phyloP scores from a whole-genome alignment of 495 filamentous ascomycete genomes.

The Hypoxylon lenormandii region DNA sequence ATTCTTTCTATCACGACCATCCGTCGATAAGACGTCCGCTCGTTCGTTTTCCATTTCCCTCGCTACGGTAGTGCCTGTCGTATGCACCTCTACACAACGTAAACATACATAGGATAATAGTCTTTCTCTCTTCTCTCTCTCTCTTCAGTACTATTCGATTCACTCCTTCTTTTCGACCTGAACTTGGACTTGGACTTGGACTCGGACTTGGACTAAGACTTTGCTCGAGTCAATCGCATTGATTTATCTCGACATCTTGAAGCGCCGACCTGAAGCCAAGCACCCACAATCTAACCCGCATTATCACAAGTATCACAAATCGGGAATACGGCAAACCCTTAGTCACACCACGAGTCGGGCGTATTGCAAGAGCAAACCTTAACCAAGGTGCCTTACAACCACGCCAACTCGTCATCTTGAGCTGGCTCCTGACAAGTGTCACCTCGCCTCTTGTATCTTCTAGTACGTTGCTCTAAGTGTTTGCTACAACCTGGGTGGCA shows the following conservation, averaged over 20 bases:
- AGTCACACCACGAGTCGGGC: slow-evolving; percentile 6
- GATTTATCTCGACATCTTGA: slow-evolving; percentile 18
- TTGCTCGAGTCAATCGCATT: not conserved
- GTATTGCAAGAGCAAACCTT: slow-evolving; percentile 23
- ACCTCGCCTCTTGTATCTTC: slow-evolving; percentile 11
- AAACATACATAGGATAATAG: slow-evolving; percentile 16
- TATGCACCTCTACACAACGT: slow-evolving; percentile 1
- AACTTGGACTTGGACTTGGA: too few species aligned
- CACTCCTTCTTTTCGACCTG: slow-evolving; percentile 17
- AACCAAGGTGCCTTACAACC: slow-evolving; percentile 4
- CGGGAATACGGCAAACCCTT: not conserved
- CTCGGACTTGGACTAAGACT: not conserved
- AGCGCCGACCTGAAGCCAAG: not conserved
- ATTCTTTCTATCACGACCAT: slow-evolving; percentile 16
- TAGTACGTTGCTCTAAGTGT: slow-evolving; percentile 25
- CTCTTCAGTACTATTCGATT: slow-evolving; percentile 15
- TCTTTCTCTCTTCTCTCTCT: slow-evolving; percentile 14
- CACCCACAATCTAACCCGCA: too few species aligned
- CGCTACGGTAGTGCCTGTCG: slow-evolving; percentile 10
- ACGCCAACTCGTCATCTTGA: not conserved
- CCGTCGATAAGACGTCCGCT: slow-evolving; percentile 28
- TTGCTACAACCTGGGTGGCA: too few species aligned
- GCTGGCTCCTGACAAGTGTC: slow-evolving; percentile 6
- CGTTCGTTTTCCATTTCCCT: slow-evolving; percentile 20
- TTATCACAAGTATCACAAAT: too few species aligned